Evolutionary conservation across 2,329 filamentous ascomycete species (phyloP), one percentile per base, ranked within the genome.

Genomic region (Paecilomyces sp.): DNA sequence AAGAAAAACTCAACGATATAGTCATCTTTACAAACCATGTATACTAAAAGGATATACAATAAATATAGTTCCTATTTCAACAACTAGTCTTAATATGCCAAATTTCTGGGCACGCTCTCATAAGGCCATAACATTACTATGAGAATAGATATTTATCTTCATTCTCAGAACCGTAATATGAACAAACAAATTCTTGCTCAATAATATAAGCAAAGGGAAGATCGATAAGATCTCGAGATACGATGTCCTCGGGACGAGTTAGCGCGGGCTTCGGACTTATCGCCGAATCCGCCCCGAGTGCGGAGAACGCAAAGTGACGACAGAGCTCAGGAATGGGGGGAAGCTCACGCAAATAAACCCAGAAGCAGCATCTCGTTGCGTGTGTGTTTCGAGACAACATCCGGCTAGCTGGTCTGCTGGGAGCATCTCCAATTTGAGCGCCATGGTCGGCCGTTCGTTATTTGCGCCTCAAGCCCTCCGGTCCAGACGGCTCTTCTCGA

Each of bases 401-500:
- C 36, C 13, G 7, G 36, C 18, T 15, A n/a, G 6, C n/a, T 22
- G 41, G 7, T n/a, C 9, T 15, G 51, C 8, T 53, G 22, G 24
- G 12, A 53, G 25, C 22, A 22, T 30, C 22, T 47, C n/a, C n/a
- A 22, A 22, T 22, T 8, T 47, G 22, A 33, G 24, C 22, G 51
- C 33, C 31, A 68, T 68, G 67, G 60, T 64, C 24, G 57, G 57
- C 31, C 64, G 62, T 25, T 55, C 60, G 7, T 55, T 58, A 18
- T 54, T 66, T 34, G 57, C 57, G 33, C 57, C 57, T 31, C 41
- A 28, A 9, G 15, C 55, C 7, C 64, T 57, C 30, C 60, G 41
- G 24, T 52, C 63, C 25, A 62, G 58, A 15, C 67, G 74, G 59
- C 64, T 58, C 55, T 83, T 83, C 67, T 81, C 80, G 7, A 78